phyloP scores from a whole-genome alignment of 345 rosid species.

The Citrus hindsii region DNA sequence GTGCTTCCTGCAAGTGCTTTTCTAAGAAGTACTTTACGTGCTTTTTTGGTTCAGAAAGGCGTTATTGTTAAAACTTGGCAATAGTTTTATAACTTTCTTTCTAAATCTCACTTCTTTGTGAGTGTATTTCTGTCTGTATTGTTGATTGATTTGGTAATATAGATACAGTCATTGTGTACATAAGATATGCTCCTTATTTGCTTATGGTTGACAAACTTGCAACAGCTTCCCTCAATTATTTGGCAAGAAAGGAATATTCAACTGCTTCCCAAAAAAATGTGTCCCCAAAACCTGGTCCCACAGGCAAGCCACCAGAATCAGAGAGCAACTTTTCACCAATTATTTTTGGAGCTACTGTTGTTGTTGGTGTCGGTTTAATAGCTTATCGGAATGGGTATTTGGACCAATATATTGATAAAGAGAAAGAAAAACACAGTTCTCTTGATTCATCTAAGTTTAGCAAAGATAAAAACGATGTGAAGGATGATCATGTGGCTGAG shows the following conservation, averaged over 20 bases:
- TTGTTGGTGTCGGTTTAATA: slow-evolving; percentile 42
- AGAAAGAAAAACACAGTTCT: slow-evolving; percentile 26
- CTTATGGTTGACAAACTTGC: slow-evolving; percentile 20
- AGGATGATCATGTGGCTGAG: slow-evolving; percentile 26
- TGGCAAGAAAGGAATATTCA: slow-evolving; percentile 47
- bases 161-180: neutral
- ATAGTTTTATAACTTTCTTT: neutral
- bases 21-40: neutral
- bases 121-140: neutral
- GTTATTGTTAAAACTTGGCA: neutral
- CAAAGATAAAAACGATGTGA: slow-evolving; percentile 18
- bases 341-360: slow-evolving; percentile 46
- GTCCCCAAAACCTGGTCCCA: slow-evolving; percentile 37
- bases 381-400: slow-evolving; percentile 62
- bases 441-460: slow-evolving; percentile 21
- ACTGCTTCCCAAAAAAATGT: slow-evolving; percentile 43
- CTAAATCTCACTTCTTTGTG: neutral
- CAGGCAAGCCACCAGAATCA: slow-evolving; percentile 42
- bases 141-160: neutral
- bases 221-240: slow-evolving; percentile 35
- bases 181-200: neutral
- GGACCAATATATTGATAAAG: slow-evolving; percentile 45
- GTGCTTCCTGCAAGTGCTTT: neutral
- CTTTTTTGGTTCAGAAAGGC: neutral
- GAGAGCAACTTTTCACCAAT: slow-evolving; percentile 38